Conservation (phyloP, 176 grass and related monocot genomes). For the Melocanna baccifera region DNA sequence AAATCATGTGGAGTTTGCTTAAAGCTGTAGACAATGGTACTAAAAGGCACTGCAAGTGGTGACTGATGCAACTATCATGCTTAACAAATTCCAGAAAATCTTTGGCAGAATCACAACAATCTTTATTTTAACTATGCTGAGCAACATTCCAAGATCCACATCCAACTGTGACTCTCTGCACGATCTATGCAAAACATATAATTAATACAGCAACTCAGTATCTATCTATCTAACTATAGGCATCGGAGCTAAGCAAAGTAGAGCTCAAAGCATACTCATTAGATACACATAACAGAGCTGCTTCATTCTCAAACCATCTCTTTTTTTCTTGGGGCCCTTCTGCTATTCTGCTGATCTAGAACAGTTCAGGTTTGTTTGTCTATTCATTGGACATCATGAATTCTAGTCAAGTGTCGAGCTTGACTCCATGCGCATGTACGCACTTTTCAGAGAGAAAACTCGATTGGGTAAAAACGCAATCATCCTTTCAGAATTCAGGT, state of each 20-base stretch:
- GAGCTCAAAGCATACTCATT: slow-evolving; percentile 3
- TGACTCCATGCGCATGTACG: slow-evolving; percentile 32
- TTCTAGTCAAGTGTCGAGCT: slow-evolving; percentile 43
- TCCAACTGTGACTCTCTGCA: slow-evolving; percentile 14
- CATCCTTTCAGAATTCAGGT: slow-evolving; percentile 27
- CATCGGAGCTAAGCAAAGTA: neutral
- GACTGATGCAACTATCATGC: slow-evolving; percentile 28
- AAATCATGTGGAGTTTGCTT: slow-evolving; percentile 65
- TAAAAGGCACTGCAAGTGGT: slow-evolving; percentile 31
- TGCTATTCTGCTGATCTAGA: slow-evolving; percentile 15
- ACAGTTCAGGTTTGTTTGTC: slow-evolving; percentile 18
- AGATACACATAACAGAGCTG: neutral
- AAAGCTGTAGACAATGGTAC: slow-evolving; percentile 36
- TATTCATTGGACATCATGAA: slow-evolving; percentile 35
- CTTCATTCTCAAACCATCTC: neutral
- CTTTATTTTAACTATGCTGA: slow-evolving; percentile 28
- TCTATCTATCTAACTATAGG: neutral
- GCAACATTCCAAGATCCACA: slow-evolving; percentile 43
- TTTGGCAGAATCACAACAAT: slow-evolving; percentile 26
- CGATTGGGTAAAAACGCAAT: neutral
- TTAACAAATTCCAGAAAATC: slow-evolving; percentile 41
- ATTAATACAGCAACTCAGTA: neutral
- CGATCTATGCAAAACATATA: slow-evolving; percentile 8
- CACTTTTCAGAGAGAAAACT: slow-evolving; percentile 23
- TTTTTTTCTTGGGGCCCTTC: neutral